Evolutionary conservation across 192 early-diverging fungal genomes (phyloP).

Genomic region (Piromyces finnis): DNA sequence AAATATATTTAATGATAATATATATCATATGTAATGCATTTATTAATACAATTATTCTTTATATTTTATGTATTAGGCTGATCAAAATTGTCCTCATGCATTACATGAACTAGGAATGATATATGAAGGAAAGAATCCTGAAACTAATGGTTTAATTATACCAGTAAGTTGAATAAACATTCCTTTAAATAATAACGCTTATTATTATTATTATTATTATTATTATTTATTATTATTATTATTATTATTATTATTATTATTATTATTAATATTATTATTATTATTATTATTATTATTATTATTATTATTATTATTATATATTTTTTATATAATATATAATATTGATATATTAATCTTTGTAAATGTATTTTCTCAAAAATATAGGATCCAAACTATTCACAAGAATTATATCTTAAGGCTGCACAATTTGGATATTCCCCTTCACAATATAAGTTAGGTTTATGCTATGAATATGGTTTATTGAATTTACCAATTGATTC

Average conservation of each 20-base stretch:
- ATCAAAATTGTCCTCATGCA: slow-evolving; percentile 45
- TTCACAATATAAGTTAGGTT: slow-evolving; percentile 62
- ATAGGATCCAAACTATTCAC: slow-evolving; percentile 51
- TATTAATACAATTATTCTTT: no score
- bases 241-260: no score
- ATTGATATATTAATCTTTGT: no score
- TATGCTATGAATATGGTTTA: slow-evolving; percentile 60
- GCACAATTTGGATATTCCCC: slow-evolving; percentile 51
- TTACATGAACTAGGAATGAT: slow-evolving; percentile 62
- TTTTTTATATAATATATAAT: no score
- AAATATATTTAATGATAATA: no score
- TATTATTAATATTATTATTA: no score
- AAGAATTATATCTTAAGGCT: slow-evolving; percentile 53
- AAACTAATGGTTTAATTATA: neutral
- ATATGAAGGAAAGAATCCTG: slow-evolving; percentile 27
- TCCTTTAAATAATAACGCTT: neutral
- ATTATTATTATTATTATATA: no score
- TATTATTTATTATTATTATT: no score
- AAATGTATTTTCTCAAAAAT: no score
- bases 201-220: no score
- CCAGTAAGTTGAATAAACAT: neutral
- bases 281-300: no score
- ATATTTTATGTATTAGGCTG: slow-evolving; percentile 12
- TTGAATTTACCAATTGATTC: slow-evolving; percentile 49
- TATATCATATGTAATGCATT: no score